Percentiles rank a stretch among this genome's conserved stretches.
Evolutionary conservation across 2,329 filamentous ascomycete species (phyloP).

Genomic region (Neonectria hederae): DNA sequence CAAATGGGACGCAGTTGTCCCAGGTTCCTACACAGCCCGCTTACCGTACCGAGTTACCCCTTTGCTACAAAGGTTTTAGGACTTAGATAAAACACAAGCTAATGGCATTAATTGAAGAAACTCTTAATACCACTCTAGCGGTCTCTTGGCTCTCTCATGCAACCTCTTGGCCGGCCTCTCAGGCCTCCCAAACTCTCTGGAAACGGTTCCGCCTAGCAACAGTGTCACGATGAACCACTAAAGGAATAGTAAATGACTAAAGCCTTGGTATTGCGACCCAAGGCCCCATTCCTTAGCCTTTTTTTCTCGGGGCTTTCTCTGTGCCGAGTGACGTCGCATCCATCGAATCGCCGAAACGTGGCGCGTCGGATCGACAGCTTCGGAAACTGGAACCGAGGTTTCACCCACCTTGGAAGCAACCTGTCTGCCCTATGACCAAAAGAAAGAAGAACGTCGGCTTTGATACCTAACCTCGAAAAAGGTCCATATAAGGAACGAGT

Average conservation of each 20-base stretch:
- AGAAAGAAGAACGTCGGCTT: not conserved
- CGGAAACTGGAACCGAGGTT: conserved; percentile 6
- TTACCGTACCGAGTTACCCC: not conserved
- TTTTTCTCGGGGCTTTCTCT: not conserved
- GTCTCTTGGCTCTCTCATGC: not conserved
- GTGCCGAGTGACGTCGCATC: conserved; percentile 9
- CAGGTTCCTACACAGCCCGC: not conserved
- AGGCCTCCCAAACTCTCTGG: not conserved
- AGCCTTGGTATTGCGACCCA: not conserved
- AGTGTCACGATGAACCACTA: not conserved
- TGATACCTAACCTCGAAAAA: not conserved
- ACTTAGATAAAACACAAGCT: conserved; percentile 9
- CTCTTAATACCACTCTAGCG: not conserved
- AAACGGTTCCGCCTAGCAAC: not conserved
- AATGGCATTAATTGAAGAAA: conserved; percentile 6
- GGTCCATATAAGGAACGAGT: not conserved
- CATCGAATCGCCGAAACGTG: conserved; percentile 14
- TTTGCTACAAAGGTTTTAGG: not conserved
- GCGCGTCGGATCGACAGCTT: conserved; percentile 18
- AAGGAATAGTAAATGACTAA: not conserved
- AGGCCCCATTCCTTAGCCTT: not conserved
- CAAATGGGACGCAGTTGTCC: not conserved
- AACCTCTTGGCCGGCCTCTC: not conserved
- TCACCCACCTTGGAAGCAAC: conserved; percentile 8
- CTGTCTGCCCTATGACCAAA: not conserved